phyloP scores from a whole-genome alignment of 306 rosid genomes.

The Sindora glabra region DNA sequence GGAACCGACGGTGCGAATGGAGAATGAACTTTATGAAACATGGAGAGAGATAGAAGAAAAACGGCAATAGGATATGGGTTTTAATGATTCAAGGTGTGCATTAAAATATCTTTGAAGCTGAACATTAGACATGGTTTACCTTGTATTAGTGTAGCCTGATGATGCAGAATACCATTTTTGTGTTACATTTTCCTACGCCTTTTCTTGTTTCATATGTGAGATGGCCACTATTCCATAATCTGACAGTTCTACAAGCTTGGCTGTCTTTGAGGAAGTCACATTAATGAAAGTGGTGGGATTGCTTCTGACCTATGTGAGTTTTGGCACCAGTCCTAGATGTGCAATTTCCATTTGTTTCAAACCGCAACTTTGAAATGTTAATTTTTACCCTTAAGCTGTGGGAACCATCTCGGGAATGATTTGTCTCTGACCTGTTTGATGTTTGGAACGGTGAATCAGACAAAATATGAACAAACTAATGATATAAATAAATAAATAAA shows the following conservation, averaged over 20 bases:
- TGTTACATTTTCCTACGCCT: neutral
- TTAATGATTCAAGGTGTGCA: conserved; percentile 19
- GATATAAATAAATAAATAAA: too few relatives aligned
- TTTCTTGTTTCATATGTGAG: neutral
- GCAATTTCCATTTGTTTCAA: too few relatives aligned
- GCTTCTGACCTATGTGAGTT: too few relatives aligned
- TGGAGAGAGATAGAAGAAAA: neutral
- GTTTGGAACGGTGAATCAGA: too few relatives aligned
- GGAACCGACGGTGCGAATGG: conserved; percentile 33
- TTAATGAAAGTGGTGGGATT: neutral
- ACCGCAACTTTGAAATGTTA: too few relatives aligned
- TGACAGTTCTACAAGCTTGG: neutral
- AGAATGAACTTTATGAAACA: conserved; percentile 19
- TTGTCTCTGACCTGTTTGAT: too few relatives aligned
- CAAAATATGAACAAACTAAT: too few relatives aligned
- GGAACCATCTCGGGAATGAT: too few relatives aligned
- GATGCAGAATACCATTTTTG: neutral
- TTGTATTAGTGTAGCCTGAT: neutral
- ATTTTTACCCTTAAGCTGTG: too few relatives aligned
- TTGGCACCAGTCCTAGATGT: too few relatives aligned
- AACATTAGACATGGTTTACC: conserved; percentile 8
- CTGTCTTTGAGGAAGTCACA: neutral
- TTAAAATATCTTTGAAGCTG: conserved; percentile 3
- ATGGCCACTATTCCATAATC: neutral
- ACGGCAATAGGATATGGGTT: neutral